Conservation (phyloP, 1,284 basidiomycete species). For the Salmacisia buchloeana region DNA sequence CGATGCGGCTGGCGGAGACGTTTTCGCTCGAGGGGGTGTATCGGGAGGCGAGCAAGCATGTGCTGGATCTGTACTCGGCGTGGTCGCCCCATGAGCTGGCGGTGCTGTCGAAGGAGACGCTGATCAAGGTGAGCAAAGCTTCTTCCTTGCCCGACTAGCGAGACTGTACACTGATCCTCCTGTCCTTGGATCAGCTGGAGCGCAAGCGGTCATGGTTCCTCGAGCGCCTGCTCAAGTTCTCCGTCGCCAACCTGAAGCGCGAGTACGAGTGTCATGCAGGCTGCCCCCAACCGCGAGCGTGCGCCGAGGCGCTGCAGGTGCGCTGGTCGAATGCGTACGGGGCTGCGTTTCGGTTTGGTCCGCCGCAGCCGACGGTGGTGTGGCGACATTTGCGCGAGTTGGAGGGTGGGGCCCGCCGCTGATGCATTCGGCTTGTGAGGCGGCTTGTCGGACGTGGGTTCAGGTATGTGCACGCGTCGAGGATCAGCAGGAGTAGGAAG, state of each 20-base stretch:
- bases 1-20: slow-evolving; percentile 32
- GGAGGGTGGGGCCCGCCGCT: slow-evolving; percentile 13
- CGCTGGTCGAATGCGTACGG: slow-evolving; percentile 85
- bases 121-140: slow-evolving; percentile 19
- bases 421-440: slow-evolving; percentile 21
- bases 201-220: slow-evolving; percentile 52
- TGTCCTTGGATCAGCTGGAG: slow-evolving; percentile 17
- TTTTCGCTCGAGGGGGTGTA: slow-evolving; percentile 29
- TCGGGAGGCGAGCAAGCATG: slow-evolving; percentile 31
- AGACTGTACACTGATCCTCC: not conserved
- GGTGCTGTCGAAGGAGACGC: slow-evolving; percentile 19
- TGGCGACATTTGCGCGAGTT: slow-evolving; percentile 29
- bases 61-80: slow-evolving; percentile 30
- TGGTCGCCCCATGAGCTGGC: slow-evolving; percentile 33
- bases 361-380: slow-evolving; percentile 60
- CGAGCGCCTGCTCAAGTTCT: slow-evolving; percentile 84
- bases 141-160: not conserved
- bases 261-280: slow-evolving; percentile 70
- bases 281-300: slow-evolving; percentile 72
- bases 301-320: slow-evolving; percentile 82
- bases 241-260: slow-evolving; percentile 74
- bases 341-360: slow-evolving; percentile 78
- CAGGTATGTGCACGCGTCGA: slow-evolving; percentile 7
- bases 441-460: slow-evolving; percentile 23
- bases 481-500: not conserved